These are phyloP conservation scores for Cyberlindnera maritima DNA, from an alignment of 805 yeast species.

Conservation along the genomic window DNA sequence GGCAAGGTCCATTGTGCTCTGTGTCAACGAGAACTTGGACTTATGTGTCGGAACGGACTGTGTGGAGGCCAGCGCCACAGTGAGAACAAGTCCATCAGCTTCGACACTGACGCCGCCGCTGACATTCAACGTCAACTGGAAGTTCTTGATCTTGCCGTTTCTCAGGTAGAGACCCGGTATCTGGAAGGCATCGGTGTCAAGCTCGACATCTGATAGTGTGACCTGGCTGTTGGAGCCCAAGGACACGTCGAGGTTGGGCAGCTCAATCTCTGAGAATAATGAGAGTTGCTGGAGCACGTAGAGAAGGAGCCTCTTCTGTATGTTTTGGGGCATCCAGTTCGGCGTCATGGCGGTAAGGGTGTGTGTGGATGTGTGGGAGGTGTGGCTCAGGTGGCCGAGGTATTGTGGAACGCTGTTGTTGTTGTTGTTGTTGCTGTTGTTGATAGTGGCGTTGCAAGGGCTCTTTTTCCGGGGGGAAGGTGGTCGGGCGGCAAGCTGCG, in stretches of 20 bases:
- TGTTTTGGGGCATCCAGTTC: slow-evolving; percentile 78
- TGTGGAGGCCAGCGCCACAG: slow-evolving; percentile 34
- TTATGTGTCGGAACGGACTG: slow-evolving; percentile 21
- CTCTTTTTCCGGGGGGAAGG: too few species aligned
- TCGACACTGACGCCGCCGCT: slow-evolving; percentile 68
- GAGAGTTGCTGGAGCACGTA: slow-evolving; percentile 80
- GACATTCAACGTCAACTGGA: slow-evolving; percentile 60
- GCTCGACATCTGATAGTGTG: slow-evolving; percentile 56
- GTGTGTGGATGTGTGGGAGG: not conserved
- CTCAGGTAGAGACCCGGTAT: slow-evolving; percentile 64
- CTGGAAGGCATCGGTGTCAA: slow-evolving; percentile 69
- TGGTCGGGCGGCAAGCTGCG: too few species aligned
- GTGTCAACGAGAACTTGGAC: slow-evolving; percentile 53
- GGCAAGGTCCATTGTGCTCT: slow-evolving; percentile 75
- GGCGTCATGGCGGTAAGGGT: slow-evolving; percentile 23
- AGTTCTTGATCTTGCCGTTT: slow-evolving; percentile 53
- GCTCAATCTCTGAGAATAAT: slow-evolving; percentile 76
- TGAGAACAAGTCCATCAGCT: slow-evolving; percentile 53
- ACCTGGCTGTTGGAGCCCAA: slow-evolving; percentile 54
- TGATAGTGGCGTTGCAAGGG: not conserved
- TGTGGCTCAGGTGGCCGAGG: too few species aligned
- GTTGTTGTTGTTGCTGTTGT: not conserved
- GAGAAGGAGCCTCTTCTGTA: slow-evolving; percentile 77
- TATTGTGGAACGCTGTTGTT: too few species aligned
- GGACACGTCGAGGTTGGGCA: slow-evolving; percentile 79